Percentiles rank a stretch among this genome's conserved stretches.
Conservation (phyloP, 306 rosid species). For the Vicia faba region DNA sequence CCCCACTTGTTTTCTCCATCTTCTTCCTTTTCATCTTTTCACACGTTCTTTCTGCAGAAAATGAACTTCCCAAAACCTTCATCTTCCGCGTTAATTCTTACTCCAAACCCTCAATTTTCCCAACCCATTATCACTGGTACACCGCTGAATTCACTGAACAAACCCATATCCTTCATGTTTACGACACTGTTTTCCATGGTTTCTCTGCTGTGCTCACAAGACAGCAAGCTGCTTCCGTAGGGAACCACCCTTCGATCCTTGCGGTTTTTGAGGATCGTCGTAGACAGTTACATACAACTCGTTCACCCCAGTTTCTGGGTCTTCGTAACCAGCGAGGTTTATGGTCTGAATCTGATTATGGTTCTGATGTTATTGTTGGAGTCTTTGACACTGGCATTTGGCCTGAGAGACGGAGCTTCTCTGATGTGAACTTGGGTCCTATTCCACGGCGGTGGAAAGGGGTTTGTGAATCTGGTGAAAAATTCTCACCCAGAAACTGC, state of each 20-base stretch:
- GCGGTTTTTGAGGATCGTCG: conserved; percentile 76
- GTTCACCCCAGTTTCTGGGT: conserved; percentile 92
- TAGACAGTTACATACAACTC: conserved; percentile 85
- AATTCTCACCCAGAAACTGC: conserved; percentile 57
- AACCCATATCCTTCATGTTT: conserved; percentile 58
- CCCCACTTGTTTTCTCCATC: conserved; percentile 34
- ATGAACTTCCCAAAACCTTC: conserved; percentile 53
- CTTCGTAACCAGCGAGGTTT: conserved; percentile 87
- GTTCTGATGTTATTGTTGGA: conserved; percentile 84
- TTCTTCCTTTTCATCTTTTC: conserved; percentile 34
- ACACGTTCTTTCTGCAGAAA: conserved; percentile 5
- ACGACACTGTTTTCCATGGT: conserved; percentile 84
- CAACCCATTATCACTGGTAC: conserved; percentile 85
- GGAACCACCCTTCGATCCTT: conserved; percentile 62
- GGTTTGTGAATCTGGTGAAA: conserved; percentile 63
- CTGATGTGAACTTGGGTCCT: conserved; percentile 71
- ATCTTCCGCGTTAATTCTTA: conserved; percentile 60
- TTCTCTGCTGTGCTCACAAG: conserved; percentile 73
- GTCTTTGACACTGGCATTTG: conserved; percentile 84
- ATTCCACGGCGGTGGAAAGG: conserved; percentile 85
- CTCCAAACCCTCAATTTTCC: conserved; percentile 76
- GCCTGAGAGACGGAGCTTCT: conserved; percentile 85
- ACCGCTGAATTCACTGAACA: conserved; percentile 65
- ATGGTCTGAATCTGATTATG: conserved; percentile 91
- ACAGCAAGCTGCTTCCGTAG: conserved; percentile 44